These are phyloP conservation scores for Fusarium setosum DNA, from an alignment of 2,329 filamentous ascomycete species.

Conservation along the genomic window DNA sequence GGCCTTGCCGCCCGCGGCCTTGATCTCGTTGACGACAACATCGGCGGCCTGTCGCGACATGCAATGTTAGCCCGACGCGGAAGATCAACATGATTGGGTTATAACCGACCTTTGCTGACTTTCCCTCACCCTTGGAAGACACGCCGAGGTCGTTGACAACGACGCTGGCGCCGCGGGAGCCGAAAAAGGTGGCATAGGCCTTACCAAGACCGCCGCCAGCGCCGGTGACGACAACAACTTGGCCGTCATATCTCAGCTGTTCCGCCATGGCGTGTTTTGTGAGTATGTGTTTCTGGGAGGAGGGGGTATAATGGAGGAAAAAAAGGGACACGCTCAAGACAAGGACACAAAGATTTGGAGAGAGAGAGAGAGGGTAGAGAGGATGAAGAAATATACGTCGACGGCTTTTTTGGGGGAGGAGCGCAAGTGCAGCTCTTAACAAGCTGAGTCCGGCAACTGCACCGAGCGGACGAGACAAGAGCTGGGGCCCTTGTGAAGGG, in stretches of 20 bases:
- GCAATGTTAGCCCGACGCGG: slow-evolving; percentile 31
- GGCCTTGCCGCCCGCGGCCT: slow-evolving; percentile 89
- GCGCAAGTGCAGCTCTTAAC: slow-evolving; percentile 41
- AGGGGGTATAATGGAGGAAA: slow-evolving; percentile 21
- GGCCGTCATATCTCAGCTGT: slow-evolving; percentile 84
- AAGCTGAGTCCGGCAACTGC: slow-evolving; percentile 38
- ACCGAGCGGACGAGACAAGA: slow-evolving; percentile 9
- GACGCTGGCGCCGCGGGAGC: slow-evolving; percentile 88
- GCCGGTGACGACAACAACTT: slow-evolving; percentile 85
- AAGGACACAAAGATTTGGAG: slow-evolving; percentile 12
- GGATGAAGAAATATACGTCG: neutral
- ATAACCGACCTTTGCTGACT: slow-evolving; percentile 79
- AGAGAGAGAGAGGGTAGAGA: neutral
- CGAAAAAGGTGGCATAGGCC: slow-evolving; percentile 91
- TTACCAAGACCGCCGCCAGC: slow-evolving; percentile 84
- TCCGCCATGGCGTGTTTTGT: slow-evolving; percentile 63
- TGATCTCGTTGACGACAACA: slow-evolving; percentile 85
- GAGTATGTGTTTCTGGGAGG: slow-evolving; percentile 26
- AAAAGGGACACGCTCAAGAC: slow-evolving; percentile 29
- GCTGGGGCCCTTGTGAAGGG: slow-evolving; percentile 38
- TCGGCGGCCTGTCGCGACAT: slow-evolving; percentile 74
- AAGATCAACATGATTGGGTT: neutral
- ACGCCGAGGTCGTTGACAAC: slow-evolving; percentile 97
- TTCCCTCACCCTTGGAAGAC: slow-evolving; percentile 93
- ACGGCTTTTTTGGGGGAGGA: slow-evolving; percentile 15